phyloP scores from a whole-genome alignment of 2,329 filamentous ascomycete species.

The Fusarium illudens region DNA sequence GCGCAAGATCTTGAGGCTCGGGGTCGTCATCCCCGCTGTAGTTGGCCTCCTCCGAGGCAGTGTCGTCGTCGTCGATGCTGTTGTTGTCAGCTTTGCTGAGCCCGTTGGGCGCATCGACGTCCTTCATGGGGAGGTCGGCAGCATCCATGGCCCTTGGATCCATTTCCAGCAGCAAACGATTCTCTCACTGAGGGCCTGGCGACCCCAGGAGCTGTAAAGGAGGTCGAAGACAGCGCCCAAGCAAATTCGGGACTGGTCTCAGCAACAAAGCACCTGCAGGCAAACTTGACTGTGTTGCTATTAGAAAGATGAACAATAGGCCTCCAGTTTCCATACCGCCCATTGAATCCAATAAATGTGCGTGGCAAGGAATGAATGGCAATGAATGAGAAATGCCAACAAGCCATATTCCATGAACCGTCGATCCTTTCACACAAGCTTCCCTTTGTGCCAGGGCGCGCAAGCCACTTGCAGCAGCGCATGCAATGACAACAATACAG shows the following conservation, averaged over 20 bases:
- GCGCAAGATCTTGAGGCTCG: conserved; percentile 49
- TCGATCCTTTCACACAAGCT: background rate
- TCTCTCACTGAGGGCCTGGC: conserved; percentile 26
- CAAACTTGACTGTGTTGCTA: conserved; percentile 1
- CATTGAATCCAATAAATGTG: background rate
- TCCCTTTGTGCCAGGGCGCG: conserved; percentile 3
- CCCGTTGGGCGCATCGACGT: conserved; percentile 47
- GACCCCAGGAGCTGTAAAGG: conserved; percentile 30
- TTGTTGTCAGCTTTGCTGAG: conserved; percentile 25
- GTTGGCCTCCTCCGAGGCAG: conserved; percentile 46
- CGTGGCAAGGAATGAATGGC: background rate
- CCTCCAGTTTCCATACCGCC: background rate
- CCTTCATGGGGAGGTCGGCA: conserved; percentile 55
- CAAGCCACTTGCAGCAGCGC: background rate
- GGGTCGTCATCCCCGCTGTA: conserved; percentile 48
- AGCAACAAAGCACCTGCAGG: background rate
- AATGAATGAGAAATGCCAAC: conserved; percentile 8
- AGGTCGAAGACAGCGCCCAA: background rate
- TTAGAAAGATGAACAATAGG: background rate
- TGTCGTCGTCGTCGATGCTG: conserved; percentile 46
- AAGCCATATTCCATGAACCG: conserved; percentile 3
- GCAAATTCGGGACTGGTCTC: background rate
- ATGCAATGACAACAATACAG: background rate
- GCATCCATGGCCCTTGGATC: conserved; percentile 50
- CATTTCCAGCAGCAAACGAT: conserved; percentile 8